Percentiles rank a stretch among this genome's conserved stretches.
Conservation (phyloP, 352 stramenopile species). For the Plasmopara viticola region DNA sequence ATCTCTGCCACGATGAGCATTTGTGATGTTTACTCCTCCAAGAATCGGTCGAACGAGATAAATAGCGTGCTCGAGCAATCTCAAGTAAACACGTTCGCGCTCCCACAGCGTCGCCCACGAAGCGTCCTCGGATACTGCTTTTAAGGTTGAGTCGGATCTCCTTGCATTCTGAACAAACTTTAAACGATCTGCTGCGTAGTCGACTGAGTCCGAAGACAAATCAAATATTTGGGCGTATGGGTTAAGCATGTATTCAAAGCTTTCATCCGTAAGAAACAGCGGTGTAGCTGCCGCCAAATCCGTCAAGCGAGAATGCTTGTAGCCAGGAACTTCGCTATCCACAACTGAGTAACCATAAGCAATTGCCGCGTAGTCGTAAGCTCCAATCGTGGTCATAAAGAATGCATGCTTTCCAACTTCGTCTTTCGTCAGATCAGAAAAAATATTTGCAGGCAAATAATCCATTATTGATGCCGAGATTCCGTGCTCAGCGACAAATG, state of each 20-base stretch:
- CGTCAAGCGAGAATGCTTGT: constrained; percentile 29
- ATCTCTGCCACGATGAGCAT: constrained; percentile 35
- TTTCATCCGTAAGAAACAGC: constrained; percentile 65
- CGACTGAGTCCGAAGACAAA: constrained; percentile 48
- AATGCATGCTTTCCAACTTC: constrained; percentile 42
- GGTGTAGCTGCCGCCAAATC: constrained; percentile 36
- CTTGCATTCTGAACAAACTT: constrained; percentile 41
- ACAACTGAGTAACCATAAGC: constrained; percentile 74
- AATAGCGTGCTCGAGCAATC: constrained; percentile 37
- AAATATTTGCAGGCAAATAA: constrained; percentile 80
- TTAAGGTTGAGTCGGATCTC: constrained; percentile 16
- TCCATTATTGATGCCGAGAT: constrained; percentile 80
- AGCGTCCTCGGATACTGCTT: constrained; percentile 46
- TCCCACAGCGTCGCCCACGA: constrained; percentile 50
- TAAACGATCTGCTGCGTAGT: constrained; percentile 48
- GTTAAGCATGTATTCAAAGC: constrained; percentile 31
- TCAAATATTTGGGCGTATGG: constrained; percentile 54
- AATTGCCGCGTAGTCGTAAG: constrained; percentile 79
- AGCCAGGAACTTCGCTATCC: constrained; percentile 38
- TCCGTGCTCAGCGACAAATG: constrained; percentile 43
- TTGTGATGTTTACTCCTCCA: constrained; percentile 52
- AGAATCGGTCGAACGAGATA: constrained; percentile 36
- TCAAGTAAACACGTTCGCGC: constrained; percentile 36
- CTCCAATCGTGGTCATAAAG: constrained; percentile 61
- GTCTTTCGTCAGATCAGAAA: constrained; percentile 46